phyloP scores from a whole-genome alignment of 495 filamentous ascomycete species.

The Neurospora sp. region DNA sequence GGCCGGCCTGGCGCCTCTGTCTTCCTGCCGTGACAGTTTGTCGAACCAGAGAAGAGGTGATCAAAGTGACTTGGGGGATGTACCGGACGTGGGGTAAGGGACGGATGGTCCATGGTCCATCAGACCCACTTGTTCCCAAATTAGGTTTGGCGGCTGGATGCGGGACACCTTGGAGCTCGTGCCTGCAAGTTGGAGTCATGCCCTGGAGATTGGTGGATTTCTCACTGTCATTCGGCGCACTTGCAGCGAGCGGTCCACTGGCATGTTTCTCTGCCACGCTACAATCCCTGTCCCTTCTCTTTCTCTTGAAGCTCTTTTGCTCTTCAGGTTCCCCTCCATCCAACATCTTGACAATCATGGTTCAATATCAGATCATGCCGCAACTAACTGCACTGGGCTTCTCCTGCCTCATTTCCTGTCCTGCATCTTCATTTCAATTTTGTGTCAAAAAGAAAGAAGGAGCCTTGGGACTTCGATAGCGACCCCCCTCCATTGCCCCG shows the following conservation, averaged over 20 bases:
- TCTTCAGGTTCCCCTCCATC: not conserved
- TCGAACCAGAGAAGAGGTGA: not conserved
- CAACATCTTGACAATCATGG: not conserved
- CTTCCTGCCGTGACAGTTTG: not conserved
- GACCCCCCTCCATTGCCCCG: not conserved
- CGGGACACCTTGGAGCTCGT: not conserved
- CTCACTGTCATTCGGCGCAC: not conserved
- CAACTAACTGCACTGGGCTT: not conserved
- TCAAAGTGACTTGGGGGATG: not conserved
- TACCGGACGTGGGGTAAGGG: constrained; percentile 6
- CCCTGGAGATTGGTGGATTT: not conserved
- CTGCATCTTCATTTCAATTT: not conserved
- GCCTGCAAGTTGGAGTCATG: not conserved
- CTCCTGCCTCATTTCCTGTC: not conserved
- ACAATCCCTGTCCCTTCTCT: not conserved
- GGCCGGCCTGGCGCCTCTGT: not conserved
- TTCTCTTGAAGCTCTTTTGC: not conserved
- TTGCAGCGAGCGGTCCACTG: not conserved
- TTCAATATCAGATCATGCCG: not conserved
- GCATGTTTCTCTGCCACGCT: constrained; percentile 3
- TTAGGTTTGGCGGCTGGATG: not conserved
- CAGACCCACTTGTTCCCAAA: not conserved
- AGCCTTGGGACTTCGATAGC: not conserved
- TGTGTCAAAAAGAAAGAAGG: not conserved
- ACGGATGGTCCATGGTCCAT: not conserved